Percentiles rank a stretch among this genome's conserved stretches.
Evolutionary conservation across 306 rosid genomes (phyloP).

Genomic region (Castanea sativa): DNA sequence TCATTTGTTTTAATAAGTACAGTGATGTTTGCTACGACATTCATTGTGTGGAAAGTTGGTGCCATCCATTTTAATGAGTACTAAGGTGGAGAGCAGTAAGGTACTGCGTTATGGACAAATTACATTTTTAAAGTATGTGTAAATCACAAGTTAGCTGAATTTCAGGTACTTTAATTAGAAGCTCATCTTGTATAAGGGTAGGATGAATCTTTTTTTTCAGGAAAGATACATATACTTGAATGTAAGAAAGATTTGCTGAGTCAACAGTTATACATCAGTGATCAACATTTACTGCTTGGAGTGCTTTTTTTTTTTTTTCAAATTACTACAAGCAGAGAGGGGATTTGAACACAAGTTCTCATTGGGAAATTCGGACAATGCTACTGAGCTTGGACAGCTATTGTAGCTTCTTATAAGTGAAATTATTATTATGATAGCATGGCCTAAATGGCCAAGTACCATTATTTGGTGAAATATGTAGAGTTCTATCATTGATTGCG

Average conservation of each 20-base stretch:
- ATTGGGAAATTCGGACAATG: no score
- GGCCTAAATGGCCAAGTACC: no score
- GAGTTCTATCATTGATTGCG: no score
- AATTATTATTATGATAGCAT: background rate
- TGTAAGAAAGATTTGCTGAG: constrained; percentile 30
- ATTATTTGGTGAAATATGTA: no score
- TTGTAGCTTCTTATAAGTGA: no score
- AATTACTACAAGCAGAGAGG: no score
- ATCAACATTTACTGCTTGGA: constrained; percentile 7
- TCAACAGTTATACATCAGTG: constrained; percentile 6
- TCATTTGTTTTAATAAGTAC: constrained; percentile 85
- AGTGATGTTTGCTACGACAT: constrained; percentile 92
- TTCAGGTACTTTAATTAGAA: background rate
- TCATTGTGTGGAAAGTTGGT: constrained; percentile 91
- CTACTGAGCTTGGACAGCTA: background rate
- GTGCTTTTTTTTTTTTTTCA: background rate
- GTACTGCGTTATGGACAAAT: background rate
- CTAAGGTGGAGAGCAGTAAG: constrained; percentile 32
- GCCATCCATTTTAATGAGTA: constrained; percentile 95
- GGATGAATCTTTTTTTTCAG: constrained; percentile 16
- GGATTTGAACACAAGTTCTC: no score
- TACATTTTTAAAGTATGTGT: constrained; percentile 9
- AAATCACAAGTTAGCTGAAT: background rate
- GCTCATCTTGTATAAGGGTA: background rate
- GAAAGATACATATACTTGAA: constrained; percentile 20